Percentiles rank a stretch among this genome's conserved stretches.
Evolutionary conservation across 495 filamentous ascomycete genomes (phyloP).

Genomic region (Annulohypoxylon moriforme): DNA sequence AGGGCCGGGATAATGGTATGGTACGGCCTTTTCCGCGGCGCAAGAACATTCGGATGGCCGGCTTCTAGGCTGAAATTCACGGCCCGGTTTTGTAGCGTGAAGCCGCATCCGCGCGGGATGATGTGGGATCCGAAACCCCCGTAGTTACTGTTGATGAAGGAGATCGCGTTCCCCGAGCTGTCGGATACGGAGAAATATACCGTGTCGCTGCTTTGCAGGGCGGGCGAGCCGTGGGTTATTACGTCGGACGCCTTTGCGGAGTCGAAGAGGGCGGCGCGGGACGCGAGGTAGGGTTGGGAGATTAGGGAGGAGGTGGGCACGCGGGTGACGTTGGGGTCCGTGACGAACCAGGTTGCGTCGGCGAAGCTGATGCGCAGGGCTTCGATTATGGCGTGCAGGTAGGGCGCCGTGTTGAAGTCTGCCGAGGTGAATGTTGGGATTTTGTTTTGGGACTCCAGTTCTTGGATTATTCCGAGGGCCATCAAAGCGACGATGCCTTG

Average conservation of each 20-base stretch:
- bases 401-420: conserved; percentile 81
- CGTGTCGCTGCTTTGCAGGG: conserved; percentile 80
- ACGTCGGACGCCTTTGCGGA: conserved; percentile 37
- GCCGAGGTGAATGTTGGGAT: conserved; percentile 73
- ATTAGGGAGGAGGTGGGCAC: conserved; percentile 75
- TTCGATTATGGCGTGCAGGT: conserved; percentile 93
- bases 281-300: conserved; percentile 57
- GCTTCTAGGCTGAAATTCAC: conserved; percentile 77
- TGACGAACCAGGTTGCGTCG: conserved; percentile 88
- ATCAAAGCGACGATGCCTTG: conserved; percentile 96
- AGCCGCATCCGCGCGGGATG: conserved; percentile 84
- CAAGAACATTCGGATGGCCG: conserved; percentile 80
- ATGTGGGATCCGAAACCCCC: conserved; percentile 89
- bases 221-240: conserved; percentile 65
- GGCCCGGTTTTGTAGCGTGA: conserved; percentile 95
- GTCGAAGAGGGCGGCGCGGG: conserved; percentile 55
- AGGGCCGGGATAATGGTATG: conserved; percentile 98
- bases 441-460: conserved; percentile 76
- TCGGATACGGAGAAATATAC: conserved; percentile 94
- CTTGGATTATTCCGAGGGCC: conserved; percentile 89
- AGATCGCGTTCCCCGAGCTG: conserved; percentile 83
- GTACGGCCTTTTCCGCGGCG: conserved; percentile 89
- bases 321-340: conserved; percentile 76
- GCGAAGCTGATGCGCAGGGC: conserved; percentile 91
- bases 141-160: conserved; percentile 97